phyloP scores from a whole-genome alignment of 2,329 filamentous ascomycete species.

The Paramyrothecium roridum region DNA sequence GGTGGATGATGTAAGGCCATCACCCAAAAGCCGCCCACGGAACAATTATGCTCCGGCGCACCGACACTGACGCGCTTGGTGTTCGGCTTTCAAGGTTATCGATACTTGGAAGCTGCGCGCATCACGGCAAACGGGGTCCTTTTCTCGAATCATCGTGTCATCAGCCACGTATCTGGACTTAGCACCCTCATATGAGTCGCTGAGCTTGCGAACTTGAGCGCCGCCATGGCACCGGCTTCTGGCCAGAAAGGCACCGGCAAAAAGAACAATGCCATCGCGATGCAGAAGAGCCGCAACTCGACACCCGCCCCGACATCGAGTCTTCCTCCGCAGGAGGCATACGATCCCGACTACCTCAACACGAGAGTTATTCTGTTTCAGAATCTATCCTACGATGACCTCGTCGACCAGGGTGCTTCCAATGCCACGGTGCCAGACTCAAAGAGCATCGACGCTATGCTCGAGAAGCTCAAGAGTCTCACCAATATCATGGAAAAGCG shows the following conservation, averaged over 20 bases:
- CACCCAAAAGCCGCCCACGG: not conserved
- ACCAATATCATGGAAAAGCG: constrained; percentile 66
- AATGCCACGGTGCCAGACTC: constrained; percentile 60
- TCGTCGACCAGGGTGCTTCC: constrained; percentile 60
- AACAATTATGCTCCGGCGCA: not conserved
- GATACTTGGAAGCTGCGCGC: too few relatives aligned
- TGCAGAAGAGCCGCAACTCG: constrained; percentile 72
- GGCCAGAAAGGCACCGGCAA: constrained; percentile 63
- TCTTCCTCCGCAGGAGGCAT: constrained; percentile 52
- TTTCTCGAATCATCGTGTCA: not conserved
- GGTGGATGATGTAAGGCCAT: not conserved
- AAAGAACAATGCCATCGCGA: constrained; percentile 54
- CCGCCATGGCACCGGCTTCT: constrained; percentile 53
- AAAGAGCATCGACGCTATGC: constrained; percentile 61
- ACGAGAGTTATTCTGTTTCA: constrained; percentile 57
- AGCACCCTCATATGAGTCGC: not conserved
- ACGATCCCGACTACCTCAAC: constrained; percentile 65
- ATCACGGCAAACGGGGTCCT: too few relatives aligned
- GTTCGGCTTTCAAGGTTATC: too few relatives aligned
- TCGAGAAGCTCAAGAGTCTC: constrained; percentile 61
- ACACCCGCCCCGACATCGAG: constrained; percentile 57
- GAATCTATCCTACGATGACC: constrained; percentile 63
- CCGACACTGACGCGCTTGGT: not conserved
- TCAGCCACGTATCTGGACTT: not conserved
- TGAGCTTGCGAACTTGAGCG: not conserved